These are phyloP conservation scores for Diutina catenulata DNA, from an alignment of 1,139 yeast genomes.

Conservation along the genomic window DNA sequence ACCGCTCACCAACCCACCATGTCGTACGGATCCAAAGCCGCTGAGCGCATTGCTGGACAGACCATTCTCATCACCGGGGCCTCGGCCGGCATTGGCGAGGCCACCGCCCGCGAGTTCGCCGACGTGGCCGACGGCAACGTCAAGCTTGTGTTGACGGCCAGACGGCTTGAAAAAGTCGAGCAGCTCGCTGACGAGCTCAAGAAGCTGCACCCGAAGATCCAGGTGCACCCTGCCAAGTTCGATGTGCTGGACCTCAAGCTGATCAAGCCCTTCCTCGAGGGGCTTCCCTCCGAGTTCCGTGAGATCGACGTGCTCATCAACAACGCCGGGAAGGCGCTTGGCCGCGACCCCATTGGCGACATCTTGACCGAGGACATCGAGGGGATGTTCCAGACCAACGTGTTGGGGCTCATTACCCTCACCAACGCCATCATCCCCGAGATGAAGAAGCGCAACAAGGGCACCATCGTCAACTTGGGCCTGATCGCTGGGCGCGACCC, in stretches of 20 bases:
- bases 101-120: conserved; percentile 4
- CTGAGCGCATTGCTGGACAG: conserved; percentile 24
- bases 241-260: conserved; percentile 49
- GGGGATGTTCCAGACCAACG: conserved; percentile 63
- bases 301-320: conserved; percentile 60
- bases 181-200: conserved; percentile 34
- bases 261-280: conserved; percentile 39
- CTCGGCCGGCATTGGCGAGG: conserved; percentile 4
- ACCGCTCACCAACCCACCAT: conserved; percentile 12
- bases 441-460: conserved; percentile 47
- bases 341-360: conserved; percentile 52
- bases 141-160: conserved; percentile 57
- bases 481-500: conserved; percentile 85
- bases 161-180: conserved; percentile 46
- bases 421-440: conserved; percentile 57
- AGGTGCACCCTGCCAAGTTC: conserved; percentile 37
- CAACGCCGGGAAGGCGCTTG: conserved; percentile 77
- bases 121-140: conserved; percentile 55
- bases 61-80: conserved; percentile 5
- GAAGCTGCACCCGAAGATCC: conserved; percentile 32
- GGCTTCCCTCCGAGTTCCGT: conserved; percentile 40
- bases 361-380: conserved; percentile 42
- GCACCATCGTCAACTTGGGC: conserved; percentile 77
- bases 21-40: conserved; percentile 43
- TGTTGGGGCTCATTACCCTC: conserved; percentile 55